Evolutionary conservation across 768 basidiomycete species (phyloP), one percentile per base, ranked within the genome.

Genomic region (Mycena galericulata): DNA sequence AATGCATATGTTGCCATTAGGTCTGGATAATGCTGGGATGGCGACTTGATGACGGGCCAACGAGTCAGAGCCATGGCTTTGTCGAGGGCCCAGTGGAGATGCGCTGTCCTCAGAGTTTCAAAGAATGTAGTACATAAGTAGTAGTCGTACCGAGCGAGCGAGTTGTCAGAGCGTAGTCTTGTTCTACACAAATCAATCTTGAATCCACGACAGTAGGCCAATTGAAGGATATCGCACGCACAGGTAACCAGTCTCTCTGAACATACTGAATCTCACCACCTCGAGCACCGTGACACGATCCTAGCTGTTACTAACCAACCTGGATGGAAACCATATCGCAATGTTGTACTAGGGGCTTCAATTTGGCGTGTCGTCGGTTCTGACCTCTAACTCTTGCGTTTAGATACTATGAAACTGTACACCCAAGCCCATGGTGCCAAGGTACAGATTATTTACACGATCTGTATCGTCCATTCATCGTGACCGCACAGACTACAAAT

Each of bases 331-430:
- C 92, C 96, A 2, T 99, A 95, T 81, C 87, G 89, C 29, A 92
- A 87, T 68, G 84, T 88, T 45, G 76, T 79, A 20, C 81, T 97
- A 75, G 93, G 97, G 93, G 32, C 47, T 45, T 51, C 30, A 20
- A 40, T 30, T 62, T 26, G 4, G 17, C 27, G 3, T 3, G 17
- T 27, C 17, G 53, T 34, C 22, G 18, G 46, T 24, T 47, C 24
- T 24, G 24, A n/a, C 11, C 24, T 4, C 58, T 66, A 38, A 62
- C 63, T 50, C 53, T 30, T 62, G 49, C 72, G 57, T 61, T 43
- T 71, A 98, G 97, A 99, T 79, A 97, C 97, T 14, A 74, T 99
- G 65, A 99, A 99, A 77, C 80, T 98, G 20, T 99, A 99, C 77
- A 94, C 95, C 5, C 91, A 90, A 76, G 98, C 97, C 2, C 97